Evolutionary conservation across 2,329 filamentous ascomycete species (phyloP).

Genomic region (Delphinella strobiligena): DNA sequence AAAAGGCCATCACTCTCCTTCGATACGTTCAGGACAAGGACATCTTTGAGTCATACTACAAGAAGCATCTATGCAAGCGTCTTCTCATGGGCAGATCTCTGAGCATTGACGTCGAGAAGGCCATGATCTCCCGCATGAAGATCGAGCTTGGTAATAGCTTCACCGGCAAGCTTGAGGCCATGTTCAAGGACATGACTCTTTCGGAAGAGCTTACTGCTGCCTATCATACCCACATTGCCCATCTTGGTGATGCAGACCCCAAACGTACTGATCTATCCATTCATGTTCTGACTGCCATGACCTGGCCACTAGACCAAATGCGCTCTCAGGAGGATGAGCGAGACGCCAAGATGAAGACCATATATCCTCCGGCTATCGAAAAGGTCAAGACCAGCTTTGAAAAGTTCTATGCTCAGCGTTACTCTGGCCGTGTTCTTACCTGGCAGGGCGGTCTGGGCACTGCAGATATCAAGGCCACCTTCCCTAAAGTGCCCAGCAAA

Average conservation of each 20-base stretch:
- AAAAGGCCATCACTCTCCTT: slow-evolving; percentile 79
- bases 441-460: slow-evolving; percentile 71
- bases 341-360: slow-evolving; percentile 43
- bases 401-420: slow-evolving; percentile 74
- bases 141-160: slow-evolving; percentile 90
- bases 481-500: slow-evolving; percentile 62
- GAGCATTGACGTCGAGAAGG: slow-evolving; percentile 83
- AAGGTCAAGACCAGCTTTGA: slow-evolving; percentile 74
- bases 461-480: slow-evolving; percentile 71
- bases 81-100: slow-evolving; percentile 81
- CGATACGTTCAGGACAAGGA: slow-evolving; percentile 87
- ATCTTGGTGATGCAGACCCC: slow-evolving; percentile 41
- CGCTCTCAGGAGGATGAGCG: slow-evolving; percentile 40
- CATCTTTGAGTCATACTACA: slow-evolving; percentile 93
- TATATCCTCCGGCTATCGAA: slow-evolving; percentile 63
- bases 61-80: slow-evolving; percentile 84
- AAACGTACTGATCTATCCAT: slow-evolving; percentile 68
- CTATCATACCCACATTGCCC: slow-evolving; percentile 61
- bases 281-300: slow-evolving; percentile 81
- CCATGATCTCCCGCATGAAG: slow-evolving; percentile 96
- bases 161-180: slow-evolving; percentile 83
- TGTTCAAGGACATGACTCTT: slow-evolving; percentile 93
- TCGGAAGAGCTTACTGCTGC: slow-evolving; percentile 70
- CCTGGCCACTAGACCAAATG: slow-evolving; percentile 90
- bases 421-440: slow-evolving; percentile 76